Conservation (phyloP, 768 basidiomycete genomes). For the Rhizopogon roseolus region DNA sequence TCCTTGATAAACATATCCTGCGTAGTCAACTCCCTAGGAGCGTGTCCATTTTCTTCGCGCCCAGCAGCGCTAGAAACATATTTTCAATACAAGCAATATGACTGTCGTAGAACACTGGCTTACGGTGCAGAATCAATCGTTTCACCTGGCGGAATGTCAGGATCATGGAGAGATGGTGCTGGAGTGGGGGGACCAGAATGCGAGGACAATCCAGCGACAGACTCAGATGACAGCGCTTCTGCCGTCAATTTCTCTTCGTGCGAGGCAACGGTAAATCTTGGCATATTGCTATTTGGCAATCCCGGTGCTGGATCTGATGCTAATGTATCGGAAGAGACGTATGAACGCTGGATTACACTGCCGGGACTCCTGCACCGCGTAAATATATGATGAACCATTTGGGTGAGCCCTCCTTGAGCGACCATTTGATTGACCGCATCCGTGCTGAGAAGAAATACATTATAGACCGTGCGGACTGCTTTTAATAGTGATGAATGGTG, state of each 20-base stretch:
- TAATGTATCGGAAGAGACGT: slow-evolving; percentile 18
- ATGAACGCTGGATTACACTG: slow-evolving; percentile 12
- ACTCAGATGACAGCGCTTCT: background rate
- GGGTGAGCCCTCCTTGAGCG: slow-evolving; percentile 94
- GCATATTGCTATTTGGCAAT: background rate
- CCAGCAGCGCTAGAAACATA: background rate
- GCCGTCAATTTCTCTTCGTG: background rate
- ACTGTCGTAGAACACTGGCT: background rate
- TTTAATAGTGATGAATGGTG: slow-evolving; percentile 96
- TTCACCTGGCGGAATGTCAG: background rate
- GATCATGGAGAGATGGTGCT: background rate
- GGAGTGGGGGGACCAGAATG: background rate
- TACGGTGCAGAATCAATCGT: background rate
- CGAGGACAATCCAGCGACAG: background rate
- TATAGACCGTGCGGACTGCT: slow-evolving; percentile 96
- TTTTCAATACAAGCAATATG: background rate
- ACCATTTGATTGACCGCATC: slow-evolving; percentile 96
- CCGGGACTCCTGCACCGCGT: slow-evolving; percentile 57
- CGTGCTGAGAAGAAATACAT: slow-evolving; percentile 88
- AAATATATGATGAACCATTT: slow-evolving; percentile 98
- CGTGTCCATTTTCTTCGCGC: slow-evolving; percentile 10
- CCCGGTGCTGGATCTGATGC: background rate
- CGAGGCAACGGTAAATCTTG: background rate
- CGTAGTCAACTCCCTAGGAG: slow-evolving; percentile 50
- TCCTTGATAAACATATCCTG: slow-evolving; percentile 95